Percentiles rank a stretch among this genome's conserved stretches.
Conservation (phyloP, 2,329 filamentous ascomycete genomes). For the Penicillium sclerotigenum region DNA sequence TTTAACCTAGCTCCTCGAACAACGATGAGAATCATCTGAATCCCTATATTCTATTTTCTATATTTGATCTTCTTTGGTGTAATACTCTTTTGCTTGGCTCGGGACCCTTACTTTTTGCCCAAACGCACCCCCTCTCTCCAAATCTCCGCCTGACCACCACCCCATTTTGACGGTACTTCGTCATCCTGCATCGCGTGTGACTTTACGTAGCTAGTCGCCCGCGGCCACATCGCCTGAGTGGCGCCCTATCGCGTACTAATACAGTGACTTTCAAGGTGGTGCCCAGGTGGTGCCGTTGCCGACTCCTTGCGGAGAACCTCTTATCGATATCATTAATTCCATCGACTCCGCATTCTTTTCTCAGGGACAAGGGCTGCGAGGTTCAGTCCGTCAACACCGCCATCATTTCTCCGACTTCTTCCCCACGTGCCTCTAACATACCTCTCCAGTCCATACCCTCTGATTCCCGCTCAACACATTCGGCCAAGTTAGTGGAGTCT, state of each 20-base stretch:
- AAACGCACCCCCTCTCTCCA: neutral
- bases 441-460: conserved; percentile 70
- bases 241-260: conserved; percentile 6
- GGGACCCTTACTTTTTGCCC: conserved; percentile 1
- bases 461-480: conserved; percentile 29
- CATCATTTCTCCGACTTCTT: conserved; percentile 77
- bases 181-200: conserved; percentile 19
- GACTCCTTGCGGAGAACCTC: conserved; percentile 8
- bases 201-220: conserved; percentile 8
- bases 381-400: conserved; percentile 69
- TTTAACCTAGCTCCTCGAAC: neutral
- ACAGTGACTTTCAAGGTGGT: neutral
- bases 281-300: neutral
- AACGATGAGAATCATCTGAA: neutral
- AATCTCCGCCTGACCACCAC: conserved; percentile 2
- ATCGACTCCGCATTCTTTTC: conserved; percentile 5
- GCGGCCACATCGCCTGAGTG: conserved; percentile 11
- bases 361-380: conserved; percentile 60
- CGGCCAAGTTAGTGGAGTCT: conserved; percentile 37
- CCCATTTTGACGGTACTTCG: conserved; percentile 1
- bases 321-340: conserved; percentile 6
- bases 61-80: neutral
- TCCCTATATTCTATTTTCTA: neutral
- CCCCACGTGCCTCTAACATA: conserved; percentile 71
- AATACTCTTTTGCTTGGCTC: neutral